Conservation (phyloP, 1,284 basidiomycete species). For the Trametes versicolor region DNA sequence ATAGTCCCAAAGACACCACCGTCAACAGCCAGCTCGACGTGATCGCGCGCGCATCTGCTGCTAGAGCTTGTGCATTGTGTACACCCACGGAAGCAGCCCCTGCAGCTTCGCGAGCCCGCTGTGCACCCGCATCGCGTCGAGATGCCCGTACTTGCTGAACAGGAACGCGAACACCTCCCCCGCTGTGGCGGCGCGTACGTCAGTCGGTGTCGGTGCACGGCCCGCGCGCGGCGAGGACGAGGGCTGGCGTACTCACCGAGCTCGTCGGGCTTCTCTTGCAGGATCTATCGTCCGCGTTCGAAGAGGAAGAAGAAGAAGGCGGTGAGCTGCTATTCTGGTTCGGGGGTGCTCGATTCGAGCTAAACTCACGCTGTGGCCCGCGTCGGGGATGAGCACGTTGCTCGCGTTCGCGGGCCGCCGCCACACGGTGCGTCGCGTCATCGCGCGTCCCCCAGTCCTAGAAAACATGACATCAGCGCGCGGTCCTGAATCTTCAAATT, state of each 20-base stretch:
- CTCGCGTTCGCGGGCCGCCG: constrained; percentile 5
- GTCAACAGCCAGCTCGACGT: neutral
- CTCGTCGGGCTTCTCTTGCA: constrained; percentile 8
- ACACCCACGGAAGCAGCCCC: constrained; percentile 8
- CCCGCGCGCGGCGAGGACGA: neutral
- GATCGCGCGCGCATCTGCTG: neutral
- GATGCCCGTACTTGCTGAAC: constrained; percentile 8
- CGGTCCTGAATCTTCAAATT: neutral
- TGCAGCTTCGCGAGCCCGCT: constrained; percentile 5
- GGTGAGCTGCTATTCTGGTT: neutral
- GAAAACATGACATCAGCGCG: neutral
- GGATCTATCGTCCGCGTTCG: neutral
- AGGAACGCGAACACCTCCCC: constrained; percentile 8
- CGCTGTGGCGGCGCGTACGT: neutral
- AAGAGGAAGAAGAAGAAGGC: neutral
- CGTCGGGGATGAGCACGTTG: constrained; percentile 5
- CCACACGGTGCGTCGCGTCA: constrained; percentile 4
- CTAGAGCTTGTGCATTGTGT: constrained; percentile 8
- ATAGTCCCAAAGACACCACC: neutral
- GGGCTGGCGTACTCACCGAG: neutral
- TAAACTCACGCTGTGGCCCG: constrained; percentile 3
- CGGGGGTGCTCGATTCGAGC: neutral
- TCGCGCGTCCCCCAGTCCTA: constrained; percentile 7
- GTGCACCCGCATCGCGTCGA: constrained; percentile 2
- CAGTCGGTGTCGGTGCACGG: neutral